Evolutionary conservation across 306 rosid species (phyloP), one percentile per base, ranked within the genome.

Genomic region (Rosa rugosa): DNA sequence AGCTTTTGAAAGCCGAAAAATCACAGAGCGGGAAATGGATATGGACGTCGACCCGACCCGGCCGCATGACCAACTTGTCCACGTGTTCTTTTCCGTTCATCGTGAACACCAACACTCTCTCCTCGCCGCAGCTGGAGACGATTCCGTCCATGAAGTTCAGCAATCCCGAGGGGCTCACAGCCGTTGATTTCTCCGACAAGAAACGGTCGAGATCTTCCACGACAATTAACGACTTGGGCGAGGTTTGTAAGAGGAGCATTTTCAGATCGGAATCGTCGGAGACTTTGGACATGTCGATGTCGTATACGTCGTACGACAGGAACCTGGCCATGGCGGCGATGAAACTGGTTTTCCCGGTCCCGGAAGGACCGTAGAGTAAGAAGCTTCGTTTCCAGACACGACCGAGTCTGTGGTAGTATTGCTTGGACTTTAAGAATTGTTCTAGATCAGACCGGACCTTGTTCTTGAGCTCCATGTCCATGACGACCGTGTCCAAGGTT

Each of bases 351-450:
- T 92, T 92, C 0, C 98, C 98, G 0, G 98, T 94, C 1, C 98
- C 99, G 18, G 92, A 77, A 2, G 87, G 77, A 65, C 99, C 99
- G 88, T 84, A 88, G 11, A 95, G 98, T 5, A 95, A 80, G 80
- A 86, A 95, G 38, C 98, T 95, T 34, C 99, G 90, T 71, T 88
- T 95, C 99, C 99, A 95, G 36, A 91, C 99, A 18, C 99, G 97
- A 8, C 99, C 99, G 70, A 92, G 68, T 6, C 92, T 78, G 82
- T 95, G 87, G 77, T 92, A 95, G 62, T 91, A 95, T 57, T 92
- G 97, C 67, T 91, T 95, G 2, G 99, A 88, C 75, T 92, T 95
- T 12, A 87, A 9, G 25, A 95, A 95, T 54, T 87, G 91, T 60
- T 95, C 99, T 13, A 95, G 91, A 67, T 95, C 99, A 27, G 92